phyloP scores from a whole-genome alignment of 1,284 basidiomycete species.

The Mycocalia duriaeana region DNA sequence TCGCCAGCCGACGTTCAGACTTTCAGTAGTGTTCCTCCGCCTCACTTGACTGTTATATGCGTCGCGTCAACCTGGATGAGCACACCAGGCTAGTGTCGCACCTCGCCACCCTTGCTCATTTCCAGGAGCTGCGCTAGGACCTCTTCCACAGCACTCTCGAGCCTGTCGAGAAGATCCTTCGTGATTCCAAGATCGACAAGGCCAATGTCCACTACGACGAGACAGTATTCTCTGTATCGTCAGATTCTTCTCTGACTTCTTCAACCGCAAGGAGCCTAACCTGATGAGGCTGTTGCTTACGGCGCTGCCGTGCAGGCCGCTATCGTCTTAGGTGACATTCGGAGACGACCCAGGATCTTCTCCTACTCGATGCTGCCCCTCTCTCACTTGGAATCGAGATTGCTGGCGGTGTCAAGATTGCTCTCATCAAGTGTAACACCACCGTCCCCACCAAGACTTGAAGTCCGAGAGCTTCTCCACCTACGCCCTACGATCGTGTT shows the following conservation, averaged over 20 bases:
- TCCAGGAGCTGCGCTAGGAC: slow-evolving; percentile 97
- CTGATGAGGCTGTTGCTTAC: slow-evolving; percentile 98
- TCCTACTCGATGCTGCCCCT: slow-evolving; percentile 95
- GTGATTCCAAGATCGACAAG: slow-evolving; percentile 98
- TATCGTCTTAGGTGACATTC: slow-evolving; percentile 96
- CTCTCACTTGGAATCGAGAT: slow-evolving; percentile 96
- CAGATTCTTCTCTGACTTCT: slow-evolving; percentile 98
- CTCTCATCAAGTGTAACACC: slow-evolving; percentile 97
- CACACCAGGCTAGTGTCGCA: too few species aligned
- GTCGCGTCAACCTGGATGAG: too few species aligned
- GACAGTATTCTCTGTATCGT: slow-evolving; percentile 98
- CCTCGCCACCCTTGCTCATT: slow-evolving; percentile 98
- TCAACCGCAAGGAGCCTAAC: slow-evolving; percentile 97
- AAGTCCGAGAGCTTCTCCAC: slow-evolving; percentile 99
- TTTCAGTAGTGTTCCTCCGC: too few species aligned
- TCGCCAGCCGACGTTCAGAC: too few species aligned
- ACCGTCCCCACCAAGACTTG: slow-evolving; percentile 99
- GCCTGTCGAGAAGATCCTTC: slow-evolving; percentile 97
- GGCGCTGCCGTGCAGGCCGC: slow-evolving; percentile 99
- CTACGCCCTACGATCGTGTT: too few species aligned
- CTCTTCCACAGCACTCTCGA: slow-evolving; percentile 96
- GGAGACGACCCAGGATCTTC: slow-evolving; percentile 95
- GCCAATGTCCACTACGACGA: slow-evolving; percentile 93
- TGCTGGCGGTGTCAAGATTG: slow-evolving; percentile 97
- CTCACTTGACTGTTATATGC: too few species aligned